These are phyloP conservation scores for Asparagopsis taxiformis DNA, from an alignment of 31 red algal genomes.

Conservation along the genomic window DNA sequence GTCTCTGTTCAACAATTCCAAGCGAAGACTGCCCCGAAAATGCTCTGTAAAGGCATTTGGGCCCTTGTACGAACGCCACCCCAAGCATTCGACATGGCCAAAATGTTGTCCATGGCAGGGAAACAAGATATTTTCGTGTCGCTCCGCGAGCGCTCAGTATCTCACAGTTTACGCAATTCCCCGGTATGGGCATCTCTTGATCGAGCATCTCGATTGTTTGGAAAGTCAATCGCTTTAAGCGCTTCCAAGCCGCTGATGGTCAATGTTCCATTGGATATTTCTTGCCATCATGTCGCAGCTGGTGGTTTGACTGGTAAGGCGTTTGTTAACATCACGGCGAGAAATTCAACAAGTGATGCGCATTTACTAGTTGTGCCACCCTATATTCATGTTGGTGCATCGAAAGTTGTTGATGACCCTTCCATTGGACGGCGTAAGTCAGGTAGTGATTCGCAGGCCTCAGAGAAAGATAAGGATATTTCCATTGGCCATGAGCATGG, in stretches of 20 bases:
- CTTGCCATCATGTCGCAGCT: constrained; percentile 17
- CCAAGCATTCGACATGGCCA: background rate
- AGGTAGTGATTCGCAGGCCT: background rate
- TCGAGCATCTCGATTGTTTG: constrained; percentile 38
- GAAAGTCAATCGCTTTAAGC: constrained; percentile 17
- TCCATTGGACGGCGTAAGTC: background rate
- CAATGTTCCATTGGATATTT: constrained; percentile 43
- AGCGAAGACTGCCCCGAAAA: background rate
- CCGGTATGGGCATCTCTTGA: constrained; percentile 67
- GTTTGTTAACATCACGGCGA: constrained; percentile 34
- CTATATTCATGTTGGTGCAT: constrained; percentile 43
- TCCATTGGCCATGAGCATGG: background rate
- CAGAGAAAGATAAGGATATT: background rate
- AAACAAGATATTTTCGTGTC: constrained; percentile 34
- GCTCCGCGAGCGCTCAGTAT: constrained; percentile 16
- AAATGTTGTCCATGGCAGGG: constrained; percentile 24
- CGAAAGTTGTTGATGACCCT: constrained; percentile 20
- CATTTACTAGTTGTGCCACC: constrained; percentile 40
- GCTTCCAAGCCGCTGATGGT: constrained; percentile 30
- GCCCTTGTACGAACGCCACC: constrained; percentile 59
- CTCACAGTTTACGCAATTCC: constrained; percentile 22
- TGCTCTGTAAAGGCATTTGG: constrained; percentile 56
- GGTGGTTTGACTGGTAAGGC: constrained; percentile 1
- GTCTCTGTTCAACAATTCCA: background rate
- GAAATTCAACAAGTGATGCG: constrained; percentile 51